Evolutionary conservation across 495 filamentous ascomycete species (phyloP).

Genomic region (Penicillium robsamsonii): DNA sequence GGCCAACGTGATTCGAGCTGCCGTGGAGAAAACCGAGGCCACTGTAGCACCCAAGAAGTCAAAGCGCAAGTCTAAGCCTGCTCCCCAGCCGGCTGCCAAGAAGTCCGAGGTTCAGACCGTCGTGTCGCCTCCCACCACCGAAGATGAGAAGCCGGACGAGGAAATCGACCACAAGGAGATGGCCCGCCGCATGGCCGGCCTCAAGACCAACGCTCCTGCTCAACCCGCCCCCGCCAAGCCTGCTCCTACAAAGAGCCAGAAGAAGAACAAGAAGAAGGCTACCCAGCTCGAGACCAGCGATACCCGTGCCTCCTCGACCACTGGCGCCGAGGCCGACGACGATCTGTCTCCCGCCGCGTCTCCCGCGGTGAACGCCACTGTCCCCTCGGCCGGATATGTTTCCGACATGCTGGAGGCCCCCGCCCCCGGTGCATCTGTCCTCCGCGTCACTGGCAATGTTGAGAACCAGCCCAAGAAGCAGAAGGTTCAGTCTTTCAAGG

Average conservation of each 20-base stretch:
- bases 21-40: slow-evolving; percentile 38
- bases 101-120: slow-evolving; percentile 38
- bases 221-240: slow-evolving; percentile 42
- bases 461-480: slow-evolving; percentile 62
- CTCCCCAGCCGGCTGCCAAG: slow-evolving; percentile 31
- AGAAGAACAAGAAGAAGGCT: slow-evolving; percentile 59
- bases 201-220: slow-evolving; percentile 67
- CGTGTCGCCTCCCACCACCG: slow-evolving; percentile 37
- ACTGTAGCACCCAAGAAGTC: slow-evolving; percentile 40
- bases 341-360: slow-evolving; percentile 67
- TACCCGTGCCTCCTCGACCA: slow-evolving; percentile 63
- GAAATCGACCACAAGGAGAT: slow-evolving; percentile 69
- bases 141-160: slow-evolving; percentile 51
- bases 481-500: slow-evolving; percentile 56
- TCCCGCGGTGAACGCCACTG: slow-evolving; percentile 51
- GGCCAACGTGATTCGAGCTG: slow-evolving; percentile 31
- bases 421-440: slow-evolving; percentile 65
- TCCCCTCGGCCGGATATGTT: slow-evolving; percentile 56
- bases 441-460: slow-evolving; percentile 66
- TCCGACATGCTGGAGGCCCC: slow-evolving; percentile 85
- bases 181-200: slow-evolving; percentile 63
- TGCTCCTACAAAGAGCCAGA: slow-evolving; percentile 46
- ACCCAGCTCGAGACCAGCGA: slow-evolving; percentile 29
- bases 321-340: slow-evolving; percentile 78
- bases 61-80: slow-evolving; percentile 40